These are phyloP conservation scores for Backusella tuberculispora DNA, from an alignment of 192 early-diverging fungal genomes.

Conservation along the genomic window DNA sequence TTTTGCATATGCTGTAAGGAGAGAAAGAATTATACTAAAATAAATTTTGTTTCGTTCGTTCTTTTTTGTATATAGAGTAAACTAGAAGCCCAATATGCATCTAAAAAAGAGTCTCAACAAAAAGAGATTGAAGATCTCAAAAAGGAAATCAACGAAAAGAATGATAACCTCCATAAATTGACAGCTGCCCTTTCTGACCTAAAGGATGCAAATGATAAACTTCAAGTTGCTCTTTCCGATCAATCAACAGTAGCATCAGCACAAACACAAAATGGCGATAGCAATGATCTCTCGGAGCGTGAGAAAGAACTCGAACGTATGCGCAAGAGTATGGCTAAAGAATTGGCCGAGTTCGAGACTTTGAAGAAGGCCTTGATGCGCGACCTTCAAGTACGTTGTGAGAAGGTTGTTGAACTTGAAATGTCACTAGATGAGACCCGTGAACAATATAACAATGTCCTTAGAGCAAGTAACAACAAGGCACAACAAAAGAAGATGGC, in stretches of 20 bases:
- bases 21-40: neutral
- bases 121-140: constrained; percentile 79
- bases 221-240: constrained; percentile 43
- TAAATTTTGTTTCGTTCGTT: too few relatives aligned
- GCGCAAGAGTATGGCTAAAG: constrained; percentile 52
- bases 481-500: constrained; percentile 95
- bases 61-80: constrained; percentile 51
- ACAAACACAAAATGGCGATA: neutral
- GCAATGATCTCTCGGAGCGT: constrained; percentile 45
- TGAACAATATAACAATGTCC: constrained; percentile 88
- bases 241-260: constrained; percentile 3
- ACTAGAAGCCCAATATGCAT: constrained; percentile 85
- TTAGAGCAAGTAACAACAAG: constrained; percentile 80
- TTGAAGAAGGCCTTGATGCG: constrained; percentile 99
- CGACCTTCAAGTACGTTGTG: constrained; percentile 96
- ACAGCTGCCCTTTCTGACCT: constrained; percentile 64
- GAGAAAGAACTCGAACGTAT: constrained; percentile 83
- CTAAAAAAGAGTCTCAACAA: constrained; percentile 78
- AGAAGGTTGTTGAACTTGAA: constrained; percentile 98
- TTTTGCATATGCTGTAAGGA: neutral
- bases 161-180: constrained; percentile 69
- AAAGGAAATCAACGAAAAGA: constrained; percentile 69
- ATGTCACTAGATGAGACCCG: constrained; percentile 95
- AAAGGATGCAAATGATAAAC: constrained; percentile 64
- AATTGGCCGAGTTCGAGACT: constrained; percentile 90